Conservation (phyloP, 139 green algal species). For the Edaphochlamys debaryana region DNA sequence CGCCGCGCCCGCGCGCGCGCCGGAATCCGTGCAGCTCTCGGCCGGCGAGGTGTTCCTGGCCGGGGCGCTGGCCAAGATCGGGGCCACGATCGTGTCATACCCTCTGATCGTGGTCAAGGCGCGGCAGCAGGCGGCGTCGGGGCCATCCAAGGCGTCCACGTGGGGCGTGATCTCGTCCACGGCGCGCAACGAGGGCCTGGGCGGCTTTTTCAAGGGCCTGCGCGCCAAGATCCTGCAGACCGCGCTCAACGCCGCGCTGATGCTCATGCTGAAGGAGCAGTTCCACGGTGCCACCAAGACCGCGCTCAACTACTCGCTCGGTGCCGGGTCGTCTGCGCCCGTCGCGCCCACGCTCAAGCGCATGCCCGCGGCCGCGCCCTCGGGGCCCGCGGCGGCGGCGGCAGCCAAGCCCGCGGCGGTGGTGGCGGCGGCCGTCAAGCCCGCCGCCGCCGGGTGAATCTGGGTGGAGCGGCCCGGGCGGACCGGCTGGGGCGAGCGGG, state of each 20-base stretch:
- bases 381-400: too few species aligned
- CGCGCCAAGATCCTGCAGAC: conserved; percentile 87
- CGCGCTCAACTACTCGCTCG: too few species aligned
- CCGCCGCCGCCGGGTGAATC: too few species aligned
- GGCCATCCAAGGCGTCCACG: conserved; percentile 13
- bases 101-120: conserved; percentile 94
- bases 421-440: too few species aligned
- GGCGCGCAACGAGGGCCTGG: conserved; percentile 52
- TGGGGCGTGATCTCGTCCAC: conserved; percentile 65
- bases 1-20: neutral
- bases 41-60: conserved; percentile 83
- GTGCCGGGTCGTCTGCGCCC: too few species aligned
- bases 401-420: too few species aligned
- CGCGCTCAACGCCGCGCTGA: conserved; percentile 75
- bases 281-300: conserved; percentile 42
- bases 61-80: conserved; percentile 83
- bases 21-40: conserved; percentile 26
- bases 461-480: too few species aligned
- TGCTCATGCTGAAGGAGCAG: conserved; percentile 88
- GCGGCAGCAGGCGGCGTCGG: conserved; percentile 69
- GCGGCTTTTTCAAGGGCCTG: conserved; percentile 83
- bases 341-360: too few species aligned
- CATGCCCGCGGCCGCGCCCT: too few species aligned
- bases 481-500: too few species aligned
- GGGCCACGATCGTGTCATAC: conserved; percentile 91